Conservation (phyloP, 2,329 filamentous ascomycete species). For the Fusarium incarnatum region DNA sequence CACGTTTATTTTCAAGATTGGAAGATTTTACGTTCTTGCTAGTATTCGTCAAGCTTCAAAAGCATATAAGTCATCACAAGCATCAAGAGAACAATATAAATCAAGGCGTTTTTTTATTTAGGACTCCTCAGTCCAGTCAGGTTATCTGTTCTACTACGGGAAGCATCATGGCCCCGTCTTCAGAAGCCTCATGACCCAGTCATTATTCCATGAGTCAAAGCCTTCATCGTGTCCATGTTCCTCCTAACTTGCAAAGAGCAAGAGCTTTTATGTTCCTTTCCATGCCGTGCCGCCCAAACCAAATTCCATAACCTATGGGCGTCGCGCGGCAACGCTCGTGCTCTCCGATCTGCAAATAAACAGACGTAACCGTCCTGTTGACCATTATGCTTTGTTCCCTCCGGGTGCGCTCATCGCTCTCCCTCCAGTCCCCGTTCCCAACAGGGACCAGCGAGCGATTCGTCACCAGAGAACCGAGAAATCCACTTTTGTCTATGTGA, state of each 20-base stretch:
- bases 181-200: slow-evolving; percentile 47
- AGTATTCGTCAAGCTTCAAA: background rate
- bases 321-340: slow-evolving; percentile 54
- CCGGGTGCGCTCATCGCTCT: slow-evolving; percentile 51
- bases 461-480: slow-evolving; percentile 68
- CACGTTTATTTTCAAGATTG: background rate
- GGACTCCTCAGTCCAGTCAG: slow-evolving; percentile 51
- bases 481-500: slow-evolving; percentile 74
- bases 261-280: slow-evolving; percentile 49
- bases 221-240: slow-evolving; percentile 48
- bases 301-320: slow-evolving; percentile 54
- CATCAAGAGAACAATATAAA: slow-evolving; percentile 18
- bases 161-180: slow-evolving; percentile 43
- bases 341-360: slow-evolving; percentile 50
- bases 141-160: slow-evolving; percentile 51
- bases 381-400: slow-evolving; percentile 49
- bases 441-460: slow-evolving; percentile 52
- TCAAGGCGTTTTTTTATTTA: slow-evolving; percentile 49
- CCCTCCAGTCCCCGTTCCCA: slow-evolving; percentile 48
- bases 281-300: slow-evolving; percentile 51
- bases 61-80: background rate
- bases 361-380: slow-evolving; percentile 52
- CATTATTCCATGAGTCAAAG: slow-evolving; percentile 43
- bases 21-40: background rate
- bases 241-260: slow-evolving; percentile 49